Evolutionary conservation across 2,329 filamentous ascomycete species (phyloP).

Genomic region (Emergomyces orientalis): DNA sequence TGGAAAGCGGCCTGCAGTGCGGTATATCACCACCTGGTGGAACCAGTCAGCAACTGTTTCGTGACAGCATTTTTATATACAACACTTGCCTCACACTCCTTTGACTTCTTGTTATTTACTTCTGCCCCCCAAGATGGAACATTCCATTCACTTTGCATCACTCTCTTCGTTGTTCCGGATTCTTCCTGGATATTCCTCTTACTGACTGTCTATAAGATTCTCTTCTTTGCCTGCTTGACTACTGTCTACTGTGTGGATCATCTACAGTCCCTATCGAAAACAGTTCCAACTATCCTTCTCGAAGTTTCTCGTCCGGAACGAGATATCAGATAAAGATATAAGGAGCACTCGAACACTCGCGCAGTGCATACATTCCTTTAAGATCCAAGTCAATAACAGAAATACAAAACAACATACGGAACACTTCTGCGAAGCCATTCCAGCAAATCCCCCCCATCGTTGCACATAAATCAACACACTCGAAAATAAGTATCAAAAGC

Average conservation of each 20-base stretch:
- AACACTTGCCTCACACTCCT: neutral
- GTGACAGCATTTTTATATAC: neutral
- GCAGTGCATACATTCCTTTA: conserved; percentile 6
- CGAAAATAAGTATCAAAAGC: neutral
- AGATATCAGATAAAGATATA: conserved; percentile 4
- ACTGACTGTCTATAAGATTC: conserved; percentile 5
- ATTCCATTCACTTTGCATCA: conserved; percentile 1
- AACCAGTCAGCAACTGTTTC: neutral
- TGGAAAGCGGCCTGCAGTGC: neutral
- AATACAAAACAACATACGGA: neutral
- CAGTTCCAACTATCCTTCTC: conserved; percentile 2
- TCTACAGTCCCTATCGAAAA: conserved; percentile 4
- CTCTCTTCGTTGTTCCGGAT: neutral
- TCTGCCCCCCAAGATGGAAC: neutral
- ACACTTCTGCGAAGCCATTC: conserved; percentile 7
- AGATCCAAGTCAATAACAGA: neutral
- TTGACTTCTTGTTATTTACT: neutral
- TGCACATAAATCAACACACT: conserved; percentile 1
- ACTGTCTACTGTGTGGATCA: neutral
- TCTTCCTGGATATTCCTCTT: neutral
- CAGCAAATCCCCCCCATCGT: neutral
- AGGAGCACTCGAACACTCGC: conserved; percentile 1
- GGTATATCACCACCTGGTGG: neutral
- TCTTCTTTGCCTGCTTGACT: conserved; percentile 1
- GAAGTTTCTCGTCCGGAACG: conserved; percentile 7